Percentiles rank a stretch among this genome's conserved stretches.
phyloP scores from a whole-genome alignment of 2,329 filamentous ascomycete genomes.

The Venturiaceae sp. region DNA sequence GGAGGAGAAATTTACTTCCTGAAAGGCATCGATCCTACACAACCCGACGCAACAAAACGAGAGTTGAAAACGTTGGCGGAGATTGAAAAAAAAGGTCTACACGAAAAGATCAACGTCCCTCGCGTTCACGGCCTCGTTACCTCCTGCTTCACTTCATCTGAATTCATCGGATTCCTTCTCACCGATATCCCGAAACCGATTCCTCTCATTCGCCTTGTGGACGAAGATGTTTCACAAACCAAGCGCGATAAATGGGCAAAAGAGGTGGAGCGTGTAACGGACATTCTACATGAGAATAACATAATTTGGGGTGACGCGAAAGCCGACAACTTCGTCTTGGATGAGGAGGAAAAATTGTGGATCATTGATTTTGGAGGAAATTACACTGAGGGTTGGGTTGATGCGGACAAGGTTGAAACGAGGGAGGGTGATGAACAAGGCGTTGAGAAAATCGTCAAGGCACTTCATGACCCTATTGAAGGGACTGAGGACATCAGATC shows the following conservation, averaged over 20 bases:
- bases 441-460: constrained; percentile 8
- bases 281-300: constrained; percentile 20
- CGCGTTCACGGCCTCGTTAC: constrained; percentile 19
- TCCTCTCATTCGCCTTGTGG: constrained; percentile 21
- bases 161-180: constrained; percentile 24
- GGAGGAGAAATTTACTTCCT: constrained; percentile 17
- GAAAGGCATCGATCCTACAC: constrained; percentile 20
- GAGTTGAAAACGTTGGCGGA: constrained; percentile 20
- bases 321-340: constrained; percentile 30
- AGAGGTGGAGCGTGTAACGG: constrained; percentile 9
- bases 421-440: neutral
- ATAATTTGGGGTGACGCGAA: constrained; percentile 31
- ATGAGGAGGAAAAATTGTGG: constrained; percentile 22
- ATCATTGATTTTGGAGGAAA: constrained; percentile 30
- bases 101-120: constrained; percentile 19
- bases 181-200: constrained; percentile 20
- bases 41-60: constrained; percentile 21
- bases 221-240: constrained; percentile 17
- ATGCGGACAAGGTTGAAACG: constrained; percentile 23
- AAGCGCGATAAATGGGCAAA: constrained; percentile 14
- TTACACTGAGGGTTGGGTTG: constrained; percentile 28
- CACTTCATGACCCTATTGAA: neutral
- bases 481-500: neutral
- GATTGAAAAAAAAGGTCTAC: constrained; percentile 17
- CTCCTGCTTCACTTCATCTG: constrained; percentile 11